phyloP scores from a whole-genome alignment of 78 protist species.

The Pigoraptor vietnamica region DNA sequence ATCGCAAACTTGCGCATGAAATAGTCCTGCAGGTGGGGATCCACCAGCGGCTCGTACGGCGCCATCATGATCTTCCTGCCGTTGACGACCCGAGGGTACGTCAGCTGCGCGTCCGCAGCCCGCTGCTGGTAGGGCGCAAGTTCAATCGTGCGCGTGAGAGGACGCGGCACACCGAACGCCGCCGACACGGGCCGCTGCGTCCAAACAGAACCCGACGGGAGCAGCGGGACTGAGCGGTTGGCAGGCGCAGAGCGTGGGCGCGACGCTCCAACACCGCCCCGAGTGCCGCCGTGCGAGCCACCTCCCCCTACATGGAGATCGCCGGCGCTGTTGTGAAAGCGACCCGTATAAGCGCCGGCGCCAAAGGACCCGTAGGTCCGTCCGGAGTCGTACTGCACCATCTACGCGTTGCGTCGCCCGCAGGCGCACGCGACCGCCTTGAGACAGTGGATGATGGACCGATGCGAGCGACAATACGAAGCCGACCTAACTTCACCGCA shows the following conservation, averaged over 20 bases:
- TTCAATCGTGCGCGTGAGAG: background rate
- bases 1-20: background rate
- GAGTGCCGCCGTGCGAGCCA: background rate
- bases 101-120: background rate
- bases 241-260: background rate
- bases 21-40: background rate
- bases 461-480: too few relatives aligned
- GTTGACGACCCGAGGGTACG: background rate
- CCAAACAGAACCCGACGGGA: background rate
- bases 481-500: too few relatives aligned
- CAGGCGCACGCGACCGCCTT: too few relatives aligned
- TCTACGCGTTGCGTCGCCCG: background rate
- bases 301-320: background rate
- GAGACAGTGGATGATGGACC: too few relatives aligned
- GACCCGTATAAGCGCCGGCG: background rate
- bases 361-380: background rate
- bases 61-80: background rate
- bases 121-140: background rate
- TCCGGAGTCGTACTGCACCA: background rate
- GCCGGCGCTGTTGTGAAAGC: background rate
- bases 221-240: background rate
- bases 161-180: background rate
- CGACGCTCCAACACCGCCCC: background rate
- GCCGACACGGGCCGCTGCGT: background rate
- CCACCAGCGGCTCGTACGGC: background rate